Conservation (phyloP, 495 filamentous ascomycete species). For the Tuber melanosporum region DNA sequence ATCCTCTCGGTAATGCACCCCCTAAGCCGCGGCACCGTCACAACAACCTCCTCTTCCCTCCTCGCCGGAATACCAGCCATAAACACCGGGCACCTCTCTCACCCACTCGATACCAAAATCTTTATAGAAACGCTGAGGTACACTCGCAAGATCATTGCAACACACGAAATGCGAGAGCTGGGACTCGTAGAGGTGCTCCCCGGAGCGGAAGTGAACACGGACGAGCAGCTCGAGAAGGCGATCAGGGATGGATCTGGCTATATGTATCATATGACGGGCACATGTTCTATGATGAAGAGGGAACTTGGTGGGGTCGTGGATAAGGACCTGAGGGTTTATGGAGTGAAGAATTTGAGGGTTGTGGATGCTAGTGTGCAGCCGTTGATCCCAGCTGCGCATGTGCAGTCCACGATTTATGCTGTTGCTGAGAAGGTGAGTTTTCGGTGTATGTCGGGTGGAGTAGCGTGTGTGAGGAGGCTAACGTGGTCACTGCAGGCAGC, state of each 20-base stretch:
- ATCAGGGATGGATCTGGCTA: constrained; percentile 28
- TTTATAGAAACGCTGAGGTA: neutral
- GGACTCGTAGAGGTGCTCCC: constrained; percentile 34
- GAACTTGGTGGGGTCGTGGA: constrained; percentile 48
- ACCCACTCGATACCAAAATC: neutral
- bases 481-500: neutral
- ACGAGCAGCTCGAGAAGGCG: constrained; percentile 32
- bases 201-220: constrained; percentile 30
- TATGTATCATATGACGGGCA: constrained; percentile 44
- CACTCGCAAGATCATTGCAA: neutral
- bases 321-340: constrained; percentile 47
- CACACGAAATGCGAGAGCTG: constrained; percentile 32
- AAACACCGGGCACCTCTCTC: constrained; percentile 21
- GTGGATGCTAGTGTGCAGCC: constrained; percentile 55
- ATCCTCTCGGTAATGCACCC: constrained; percentile 28
- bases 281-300: constrained; percentile 48
- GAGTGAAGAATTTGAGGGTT: constrained; percentile 47
- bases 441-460: neutral
- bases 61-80: neutral
- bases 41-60: constrained; percentile 40
- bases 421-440: constrained; percentile 50
- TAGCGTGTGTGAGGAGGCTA: neutral
- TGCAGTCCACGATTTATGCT: constrained; percentile 52
- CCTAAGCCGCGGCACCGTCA: constrained; percentile 44
- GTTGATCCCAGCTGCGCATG: constrained; percentile 50